These are phyloP conservation scores for Eucalyptus polyanthemos DNA, from an alignment of 345 rosid genomes.

Conservation along the genomic window DNA sequence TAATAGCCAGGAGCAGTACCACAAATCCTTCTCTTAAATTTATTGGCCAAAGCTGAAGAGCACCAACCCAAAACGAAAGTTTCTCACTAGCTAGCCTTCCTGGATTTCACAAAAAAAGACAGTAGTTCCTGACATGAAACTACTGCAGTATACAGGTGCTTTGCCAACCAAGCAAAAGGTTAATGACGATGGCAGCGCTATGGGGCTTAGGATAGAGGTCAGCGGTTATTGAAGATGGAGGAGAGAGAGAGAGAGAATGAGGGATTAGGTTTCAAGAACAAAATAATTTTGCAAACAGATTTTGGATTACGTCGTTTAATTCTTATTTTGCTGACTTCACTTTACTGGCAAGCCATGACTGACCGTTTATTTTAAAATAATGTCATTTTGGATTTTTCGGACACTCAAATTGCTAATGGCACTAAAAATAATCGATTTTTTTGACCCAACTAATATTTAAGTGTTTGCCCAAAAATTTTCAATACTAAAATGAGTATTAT, in stretches of 20 bases:
- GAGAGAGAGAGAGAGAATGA: neutral
- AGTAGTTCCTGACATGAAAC: neutral
- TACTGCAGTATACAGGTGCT: neutral
- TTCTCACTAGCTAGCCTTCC: neutral
- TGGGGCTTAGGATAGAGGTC: neutral
- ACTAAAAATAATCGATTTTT: neutral
- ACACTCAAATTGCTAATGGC: rapidly evolving
- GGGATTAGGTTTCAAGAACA: neutral
- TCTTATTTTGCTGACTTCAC: neutral
- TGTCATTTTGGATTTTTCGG: neutral
- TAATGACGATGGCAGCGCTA: neutral
- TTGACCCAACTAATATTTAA: neutral
- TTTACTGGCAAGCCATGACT: neutral
- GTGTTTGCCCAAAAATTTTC: neutral
- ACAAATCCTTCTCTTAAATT: neutral
- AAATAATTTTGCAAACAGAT: neutral
- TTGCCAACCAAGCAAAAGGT: neutral
- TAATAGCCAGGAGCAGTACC: neutral
- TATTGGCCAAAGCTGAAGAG: neutral
- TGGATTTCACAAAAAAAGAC: neutral
- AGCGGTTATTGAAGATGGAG: neutral
- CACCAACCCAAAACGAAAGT: neutral
- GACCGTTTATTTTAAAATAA: neutral
- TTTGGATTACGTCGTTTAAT: neutral
- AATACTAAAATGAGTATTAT: neutral